Conservation (phyloP, 257 asterid species). For the Solanum tarapatanum region DNA sequence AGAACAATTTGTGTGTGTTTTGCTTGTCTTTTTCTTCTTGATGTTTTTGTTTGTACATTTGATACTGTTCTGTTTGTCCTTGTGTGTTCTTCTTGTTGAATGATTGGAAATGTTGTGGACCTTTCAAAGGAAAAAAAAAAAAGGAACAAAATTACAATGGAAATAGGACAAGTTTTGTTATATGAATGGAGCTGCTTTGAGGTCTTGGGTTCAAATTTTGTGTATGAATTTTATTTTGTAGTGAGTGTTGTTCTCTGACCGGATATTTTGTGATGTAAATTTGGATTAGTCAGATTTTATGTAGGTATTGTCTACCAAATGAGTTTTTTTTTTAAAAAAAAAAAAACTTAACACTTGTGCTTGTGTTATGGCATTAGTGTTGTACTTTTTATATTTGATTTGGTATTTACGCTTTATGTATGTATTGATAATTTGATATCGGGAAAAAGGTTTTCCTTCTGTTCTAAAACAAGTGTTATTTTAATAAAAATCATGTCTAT, state of each 20-base stretch:
- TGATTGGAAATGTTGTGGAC: neutral
- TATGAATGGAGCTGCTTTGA: neutral
- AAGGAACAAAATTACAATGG: neutral
- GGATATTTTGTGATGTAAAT: too few relatives aligned
- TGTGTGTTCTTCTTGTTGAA: neutral
- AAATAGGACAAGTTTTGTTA: neutral
- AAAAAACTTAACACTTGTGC: too few relatives aligned
- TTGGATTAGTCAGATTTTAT: too few relatives aligned
- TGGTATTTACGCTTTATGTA: neutral
- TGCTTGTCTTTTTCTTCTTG: neutral
- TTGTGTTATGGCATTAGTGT: neutral
- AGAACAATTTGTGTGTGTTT: neutral
- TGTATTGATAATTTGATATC: neutral
- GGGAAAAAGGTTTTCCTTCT: neutral
- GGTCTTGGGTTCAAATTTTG: too few relatives aligned
- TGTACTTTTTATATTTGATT: too few relatives aligned
- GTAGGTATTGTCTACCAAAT: neutral
- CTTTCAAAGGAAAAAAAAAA: neutral
- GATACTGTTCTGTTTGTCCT: constrained; percentile 3
- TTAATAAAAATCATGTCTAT: neutral
- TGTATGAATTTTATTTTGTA: too few relatives aligned
- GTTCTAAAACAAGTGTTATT: neutral
- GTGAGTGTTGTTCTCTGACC: too few relatives aligned
- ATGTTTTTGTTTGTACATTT: constrained; percentile 1
- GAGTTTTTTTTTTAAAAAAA: neutral